Base-by-base conservation (phyloP, 805 yeast species). In the Starmerella floris region DNA sequence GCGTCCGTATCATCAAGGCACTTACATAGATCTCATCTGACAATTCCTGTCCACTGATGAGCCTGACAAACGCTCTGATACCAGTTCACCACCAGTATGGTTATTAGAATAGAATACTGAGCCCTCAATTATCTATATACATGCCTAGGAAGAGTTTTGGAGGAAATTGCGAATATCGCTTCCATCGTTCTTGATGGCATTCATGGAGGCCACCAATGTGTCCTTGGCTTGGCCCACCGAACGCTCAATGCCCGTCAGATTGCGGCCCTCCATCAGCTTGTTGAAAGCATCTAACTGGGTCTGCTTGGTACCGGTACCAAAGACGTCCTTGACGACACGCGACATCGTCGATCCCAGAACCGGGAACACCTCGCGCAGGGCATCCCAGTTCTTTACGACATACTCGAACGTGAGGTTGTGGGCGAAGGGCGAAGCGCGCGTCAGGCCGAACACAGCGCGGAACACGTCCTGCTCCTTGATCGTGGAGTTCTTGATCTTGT, bases 321-420 rank as follows among this genome's bases (percentile, higher is more conserved):
- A 35, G 19, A 15, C 27, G 15, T 6, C 13, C 8, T n/a, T 10
- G n/a, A 35, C 20, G 6, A 35, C 17, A n/a, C 20, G 28, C n/a
- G 28, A 5, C 38, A 88, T 68, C 83, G 85, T 75, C 21, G 84
- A 70, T 50, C 79, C 70, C 11, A 83, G 79, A 15, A 94, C 83
- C 40, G 96, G 95, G 58, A 84, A 71, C 55, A 70, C 66, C 59
- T 74, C 69, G 53, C 64, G 63, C 46, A 88, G 57, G 35, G 66
- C 70, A 44, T 75, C 84, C 88, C 93, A 88, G 62, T 87, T 77
- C 13, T 46, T 55, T 54, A 71, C 69, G 52, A 76, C 56, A 94
- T 95, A 88, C n/a, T 56, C 43, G 83, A 87, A 87, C 51, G 79
- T 62, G 11, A 75, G 71, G 16, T 56, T 42, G 83, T 87, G 87